Base-by-base conservation (phyloP, 2,329 filamentous ascomycete species). In the Aspergillus fructus region DNA sequence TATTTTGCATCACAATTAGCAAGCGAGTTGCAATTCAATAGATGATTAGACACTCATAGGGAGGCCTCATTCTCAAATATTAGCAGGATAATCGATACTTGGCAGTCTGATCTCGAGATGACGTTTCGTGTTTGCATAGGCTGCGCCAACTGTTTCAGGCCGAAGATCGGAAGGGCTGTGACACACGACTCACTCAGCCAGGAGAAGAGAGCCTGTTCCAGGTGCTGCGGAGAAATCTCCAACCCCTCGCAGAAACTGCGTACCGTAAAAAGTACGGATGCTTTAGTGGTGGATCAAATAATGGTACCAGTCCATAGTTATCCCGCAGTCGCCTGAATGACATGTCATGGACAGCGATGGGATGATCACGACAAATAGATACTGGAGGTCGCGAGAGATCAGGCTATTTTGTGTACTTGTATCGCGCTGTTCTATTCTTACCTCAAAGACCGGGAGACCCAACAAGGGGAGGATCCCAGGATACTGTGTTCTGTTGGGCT, bases 61-160 rank as follows among this genome's bases (percentile, higher is more conserved):
- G 1, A 12, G 4, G 11, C 43, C 3, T 27, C 6, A 21, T n/a
- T 34, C 11, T 34, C 23, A n/a, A 30, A 12, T 17, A 7, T 46
- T 15, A 46, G 24, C 43, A 15, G 23, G 23, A 15, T 33, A n/a
- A n/a, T 48, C 33, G 15, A 27, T 19, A 23, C 50, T 53, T 53
- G 42, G 50, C 51, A 30, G 43, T 53, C 42, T 53, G 51, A 53
- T 53, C 40, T 53, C 33, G 42, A 47, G 21, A 53, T 53, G 51
- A 53, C 51, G 51, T 53, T 53, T 11, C 27, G 17, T 17, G 34
- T 15, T 17, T 9, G 17, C 9, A 37, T 39, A 46, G n/a, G 27
- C 50, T 45, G 42, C 21, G 23, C 34, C 48, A 40, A 19, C 12
- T 34, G 27, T 34, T 33, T 23, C 19, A 46, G 15, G 45, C 27